Evolutionary conservation across 352 stramenopile species (phyloP).

Genomic region (Pythium sukuiense): DNA sequence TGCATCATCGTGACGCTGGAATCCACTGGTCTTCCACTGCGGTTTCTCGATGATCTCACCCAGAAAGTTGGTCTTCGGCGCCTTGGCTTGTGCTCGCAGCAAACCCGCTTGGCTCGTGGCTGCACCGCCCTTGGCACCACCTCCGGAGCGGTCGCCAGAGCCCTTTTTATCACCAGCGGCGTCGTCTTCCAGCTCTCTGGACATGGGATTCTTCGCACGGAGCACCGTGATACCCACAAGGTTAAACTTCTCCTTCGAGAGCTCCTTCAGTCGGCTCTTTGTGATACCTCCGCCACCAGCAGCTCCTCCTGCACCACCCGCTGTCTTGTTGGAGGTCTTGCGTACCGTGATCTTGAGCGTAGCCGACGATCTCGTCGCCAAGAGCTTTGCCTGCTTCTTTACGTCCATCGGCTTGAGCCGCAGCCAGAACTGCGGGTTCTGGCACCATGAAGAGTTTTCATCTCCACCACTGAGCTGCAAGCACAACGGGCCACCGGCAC

Average conservation of each 20-base stretch:
- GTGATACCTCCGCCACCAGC: slow-evolving; percentile 12
- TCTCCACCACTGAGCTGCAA: slow-evolving; percentile 39
- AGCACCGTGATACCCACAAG: slow-evolving; percentile 63
- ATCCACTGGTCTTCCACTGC: slow-evolving; percentile 35
- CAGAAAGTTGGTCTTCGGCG: slow-evolving; percentile 70
- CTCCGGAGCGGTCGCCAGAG: not conserved
- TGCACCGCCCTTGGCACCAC: slow-evolving; percentile 6
- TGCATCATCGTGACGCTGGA: slow-evolving; percentile 10
- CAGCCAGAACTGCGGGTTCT: slow-evolving; percentile 91
- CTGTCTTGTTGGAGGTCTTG: slow-evolving; percentile 61
- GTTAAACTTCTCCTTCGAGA: slow-evolving; percentile 59
- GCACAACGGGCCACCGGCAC: slow-evolving; percentile 76
- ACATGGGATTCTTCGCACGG: slow-evolving; percentile 25
- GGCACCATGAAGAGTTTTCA: slow-evolving; percentile 72
- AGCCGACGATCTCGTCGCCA: slow-evolving; percentile 41
- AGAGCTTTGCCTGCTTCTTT: slow-evolving; percentile 30
- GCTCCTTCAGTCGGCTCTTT: slow-evolving; percentile 56
- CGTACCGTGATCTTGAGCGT: slow-evolving; percentile 74
- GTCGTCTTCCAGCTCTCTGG: slow-evolving; percentile 2
- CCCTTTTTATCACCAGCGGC: slow-evolving; percentile 8
- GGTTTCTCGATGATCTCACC: slow-evolving; percentile 59
- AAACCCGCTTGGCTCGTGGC: slow-evolving; percentile 34
- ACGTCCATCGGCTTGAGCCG: slow-evolving; percentile 35
- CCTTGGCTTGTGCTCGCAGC: slow-evolving; percentile 44
- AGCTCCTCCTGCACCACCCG: slow-evolving; percentile 19